Conservation (phyloP, 805 yeast species). For the Suhomyces vadensis region DNA sequence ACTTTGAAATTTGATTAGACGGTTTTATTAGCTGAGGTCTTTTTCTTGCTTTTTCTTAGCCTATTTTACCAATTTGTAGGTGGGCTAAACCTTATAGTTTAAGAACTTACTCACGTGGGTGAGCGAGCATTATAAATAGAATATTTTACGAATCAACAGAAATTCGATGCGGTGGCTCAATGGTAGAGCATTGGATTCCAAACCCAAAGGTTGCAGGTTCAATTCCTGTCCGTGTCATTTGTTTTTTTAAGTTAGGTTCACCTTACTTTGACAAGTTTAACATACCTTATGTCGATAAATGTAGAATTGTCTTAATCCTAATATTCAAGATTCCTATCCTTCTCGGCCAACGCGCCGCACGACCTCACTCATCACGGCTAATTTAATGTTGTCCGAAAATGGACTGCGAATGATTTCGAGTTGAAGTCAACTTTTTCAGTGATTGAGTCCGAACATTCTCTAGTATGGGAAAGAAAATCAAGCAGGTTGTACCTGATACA, state of each 20-base stretch:
- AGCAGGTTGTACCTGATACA: constrained; percentile 3
- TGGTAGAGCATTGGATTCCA: constrained; percentile 82
- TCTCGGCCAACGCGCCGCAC: neutral
- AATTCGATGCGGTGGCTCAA: constrained; percentile 69
- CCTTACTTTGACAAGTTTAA: too few species aligned
- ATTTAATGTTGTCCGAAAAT: neutral
- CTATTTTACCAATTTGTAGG: too few species aligned
- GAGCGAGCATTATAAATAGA: too few species aligned
- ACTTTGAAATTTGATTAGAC: too few species aligned
- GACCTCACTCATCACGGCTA: too few species aligned
- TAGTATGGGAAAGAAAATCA: constrained; percentile 5
- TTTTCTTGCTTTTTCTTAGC: too few species aligned
- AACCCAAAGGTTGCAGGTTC: constrained; percentile 86
- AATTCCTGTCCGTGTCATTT: constrained; percentile 78
- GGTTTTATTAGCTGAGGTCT: too few species aligned
- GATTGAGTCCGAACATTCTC: neutral
- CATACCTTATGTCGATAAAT: neutral
- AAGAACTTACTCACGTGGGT: too few species aligned
- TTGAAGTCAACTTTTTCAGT: neutral
- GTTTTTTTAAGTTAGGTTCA: constrained; percentile 6
- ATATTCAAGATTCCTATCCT: too few species aligned
- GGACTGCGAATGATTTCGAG: constrained; percentile 1
- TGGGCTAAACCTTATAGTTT: too few species aligned
- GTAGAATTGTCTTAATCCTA: neutral
- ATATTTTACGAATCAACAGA: constrained; percentile 15